Base-by-base conservation (phyloP, 768 basidiomycete genomes). In the Boletus rex-veris region DNA sequence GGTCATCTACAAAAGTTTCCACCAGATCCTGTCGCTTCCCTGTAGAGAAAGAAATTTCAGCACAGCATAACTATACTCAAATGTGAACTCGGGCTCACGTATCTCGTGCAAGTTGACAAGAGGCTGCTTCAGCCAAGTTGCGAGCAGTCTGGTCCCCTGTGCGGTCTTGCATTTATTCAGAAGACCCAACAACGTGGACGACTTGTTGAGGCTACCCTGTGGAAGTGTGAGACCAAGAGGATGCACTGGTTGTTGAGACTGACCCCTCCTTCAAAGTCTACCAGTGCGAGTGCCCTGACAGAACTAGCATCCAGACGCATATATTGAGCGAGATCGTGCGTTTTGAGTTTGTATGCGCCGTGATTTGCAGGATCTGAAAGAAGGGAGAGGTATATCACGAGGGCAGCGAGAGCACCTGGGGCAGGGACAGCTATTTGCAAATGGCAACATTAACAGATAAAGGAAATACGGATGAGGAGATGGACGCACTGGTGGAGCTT, bases 221-320 rank as follows among this genome's bases (percentile, higher is more conserved):
- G 39, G 28, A 41, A 3, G 21, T 15, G 35, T 56, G 19, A 64
- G 45, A 47, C 11, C 1, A 21, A 21, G 12, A 5, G 18, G 21
- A 44, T 33, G 24, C 33, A 48, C 30, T 11, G 5, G 0, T 14
- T 18, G n/a, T n/a, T 26, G 31, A 31, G 47, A 63, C 67, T 46
- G 31, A 68, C 67, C 15, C 47, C 62, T 21, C 82, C 82, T 3
- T 84, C 81, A 24, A 80, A 76, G 50, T 94, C 92, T 26, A 89
- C 82, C 15, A 98, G 74, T 63, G 92, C 92, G 24, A 99, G 73
- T 1, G 97, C 97, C 47, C 88, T 81, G 16, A 98, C 75, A 0
- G 97, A 96, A 57, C 93, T 96, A 2, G 97, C 92, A 67, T 99
- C 97, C 9, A 98, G 80, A 53, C 86, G 87, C 94, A 99, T 97